Evolutionary conservation across 768 basidiomycete genomes (phyloP).

Genomic region (Trametes gibbosa): DNA sequence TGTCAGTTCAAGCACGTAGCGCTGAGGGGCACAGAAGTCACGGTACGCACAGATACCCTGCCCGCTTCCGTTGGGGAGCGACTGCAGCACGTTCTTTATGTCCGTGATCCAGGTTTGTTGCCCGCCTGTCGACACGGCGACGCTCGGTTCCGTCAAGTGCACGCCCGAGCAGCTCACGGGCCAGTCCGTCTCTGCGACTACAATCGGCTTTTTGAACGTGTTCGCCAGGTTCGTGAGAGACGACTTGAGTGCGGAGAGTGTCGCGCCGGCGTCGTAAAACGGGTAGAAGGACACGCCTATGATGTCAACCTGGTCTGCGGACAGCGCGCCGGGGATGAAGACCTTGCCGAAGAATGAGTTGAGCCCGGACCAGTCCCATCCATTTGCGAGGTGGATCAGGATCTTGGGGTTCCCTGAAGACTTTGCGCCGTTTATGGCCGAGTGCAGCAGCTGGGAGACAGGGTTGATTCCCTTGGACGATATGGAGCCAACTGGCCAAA

Average conservation of each 20-base stretch:
- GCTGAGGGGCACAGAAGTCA: no score
- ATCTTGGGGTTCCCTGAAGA: conserved; percentile 45
- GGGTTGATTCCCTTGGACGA: conserved; percentile 50
- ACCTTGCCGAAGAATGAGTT: conserved; percentile 50
- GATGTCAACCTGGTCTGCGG: conserved; percentile 50
- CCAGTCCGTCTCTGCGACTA: conserved; percentile 68
- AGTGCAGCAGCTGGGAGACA: conserved; percentile 59
- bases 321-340: conserved; percentile 51
- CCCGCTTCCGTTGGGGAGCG: conserved; percentile 33
- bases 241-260: conserved; percentile 45
- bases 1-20: neutral
- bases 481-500: conserved; percentile 59
- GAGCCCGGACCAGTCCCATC: conserved; percentile 49
- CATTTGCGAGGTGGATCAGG: conserved; percentile 61
- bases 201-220: conserved; percentile 50
- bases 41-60: conserved; percentile 42
- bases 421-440: conserved; percentile 53
- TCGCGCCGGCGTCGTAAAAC: conserved; percentile 60
- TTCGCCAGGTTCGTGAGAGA: conserved; percentile 51
- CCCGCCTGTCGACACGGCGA: conserved; percentile 48
- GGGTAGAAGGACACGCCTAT: conserved; percentile 68
- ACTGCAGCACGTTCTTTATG: conserved; percentile 45
- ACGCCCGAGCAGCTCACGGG: conserved; percentile 44
- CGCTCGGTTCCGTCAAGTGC: conserved; percentile 44
- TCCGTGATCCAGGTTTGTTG: conserved; percentile 53